Base-by-base conservation (phyloP, 2,329 filamentous ascomycete species). In the Epichloe sibirici region DNA sequence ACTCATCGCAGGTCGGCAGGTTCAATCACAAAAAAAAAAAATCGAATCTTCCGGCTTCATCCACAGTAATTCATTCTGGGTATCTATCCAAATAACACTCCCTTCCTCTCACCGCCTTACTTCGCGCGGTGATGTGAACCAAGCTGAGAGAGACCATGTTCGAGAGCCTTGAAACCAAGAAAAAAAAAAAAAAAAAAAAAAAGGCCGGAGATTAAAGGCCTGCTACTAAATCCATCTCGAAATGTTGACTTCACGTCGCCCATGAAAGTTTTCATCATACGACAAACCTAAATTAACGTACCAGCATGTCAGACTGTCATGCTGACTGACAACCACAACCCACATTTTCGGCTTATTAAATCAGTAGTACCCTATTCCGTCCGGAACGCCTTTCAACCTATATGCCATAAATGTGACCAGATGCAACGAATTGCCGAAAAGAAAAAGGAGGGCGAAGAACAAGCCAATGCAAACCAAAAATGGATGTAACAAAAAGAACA, bases 31-130 rank as follows among this genome's bases (percentile, higher is more conserved):
- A n/a, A n/a, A n/a, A n/a, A 17, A 17, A 17, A 17, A 17, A 31
- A 31, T 31, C 28, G 1, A 31, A 31, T 31, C 3, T 31, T 11
- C 9, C 9, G 31, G 1, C 31, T 31, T 31, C 28, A 11, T 31
- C 28, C 28, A 31, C 31, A 31, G 31, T 31, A 11, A 31, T 34
- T 44, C 47, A 53, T 50, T 50, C 51, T 53, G 48, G 47, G 48
- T 47, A 49, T 53, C 46, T 53, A 44, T 53, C 46, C 40, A 53
- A 53, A 50, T 5, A 15, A 28, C 48, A 35, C 23, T 17, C 23
- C 17, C 6, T 31, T 31, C 7, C 43, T 13, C 37, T n/a, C 37
- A n/a, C 37, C 12, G 15, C 12, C 37, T n/a, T 13, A 13, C 5
- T 6, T n/a, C 37, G 37, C 37, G 12, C 37, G 13, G 12, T 5